A percentile compares a stretch with the other conserved stretches of the same genome.
Evolutionary conservation across 768 basidiomycete genomes (phyloP).

Genomic region (Calocera cornea): DNA sequence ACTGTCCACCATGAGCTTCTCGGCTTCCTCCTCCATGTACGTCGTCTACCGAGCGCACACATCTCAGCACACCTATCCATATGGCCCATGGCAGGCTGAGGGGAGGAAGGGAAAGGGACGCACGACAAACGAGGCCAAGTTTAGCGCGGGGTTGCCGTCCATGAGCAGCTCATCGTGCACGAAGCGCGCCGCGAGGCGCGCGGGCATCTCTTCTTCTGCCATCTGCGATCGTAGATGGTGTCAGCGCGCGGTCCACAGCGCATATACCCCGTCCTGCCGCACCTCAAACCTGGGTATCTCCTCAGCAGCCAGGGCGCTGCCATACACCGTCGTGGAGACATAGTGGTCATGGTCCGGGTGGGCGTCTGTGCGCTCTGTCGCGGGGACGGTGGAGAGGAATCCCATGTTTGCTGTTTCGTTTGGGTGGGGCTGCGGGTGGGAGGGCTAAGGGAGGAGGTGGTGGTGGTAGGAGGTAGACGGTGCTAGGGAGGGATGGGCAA

Average conservation of each 20-base stretch:
- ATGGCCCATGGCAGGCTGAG: constrained; percentile 11
- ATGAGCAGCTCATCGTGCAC: neutral
- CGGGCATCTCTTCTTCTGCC: constrained; percentile 12
- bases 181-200: constrained; percentile 9
- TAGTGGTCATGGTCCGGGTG: neutral
- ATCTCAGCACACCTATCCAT: neutral
- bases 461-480: neutral
- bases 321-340: constrained; percentile 12
- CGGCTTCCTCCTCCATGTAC: constrained; percentile 17
- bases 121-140: neutral
- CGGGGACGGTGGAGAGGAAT: neutral
- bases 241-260: too few relatives aligned
- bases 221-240: neutral
- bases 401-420: neutral
- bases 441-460: neutral
- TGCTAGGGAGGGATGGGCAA: neutral
- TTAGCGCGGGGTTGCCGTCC: constrained; percentile 16
- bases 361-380: neutral
- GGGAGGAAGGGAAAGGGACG: neutral
- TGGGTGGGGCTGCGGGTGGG: neutral
- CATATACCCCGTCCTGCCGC: too few relatives aligned
- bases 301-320: constrained; percentile 4
- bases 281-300: constrained; percentile 14
- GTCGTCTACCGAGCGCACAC: constrained; percentile 8
- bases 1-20: constrained; percentile 17